Conservation (phyloP, 495 filamentous ascomycete genomes). For the Pyronema omphalodes region DNA sequence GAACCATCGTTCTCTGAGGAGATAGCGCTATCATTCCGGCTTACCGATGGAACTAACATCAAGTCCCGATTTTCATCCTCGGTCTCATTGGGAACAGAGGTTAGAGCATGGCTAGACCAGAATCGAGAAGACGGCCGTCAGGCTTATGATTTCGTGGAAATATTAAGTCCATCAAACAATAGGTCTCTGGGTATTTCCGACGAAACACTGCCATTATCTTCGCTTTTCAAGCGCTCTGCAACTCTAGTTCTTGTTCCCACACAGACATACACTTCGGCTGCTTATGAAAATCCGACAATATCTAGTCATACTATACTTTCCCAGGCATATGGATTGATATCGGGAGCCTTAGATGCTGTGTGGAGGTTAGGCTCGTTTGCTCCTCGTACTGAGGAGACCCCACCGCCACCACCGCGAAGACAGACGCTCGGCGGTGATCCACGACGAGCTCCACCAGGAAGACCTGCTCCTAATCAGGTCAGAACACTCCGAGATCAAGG, state of each 20-base stretch:
- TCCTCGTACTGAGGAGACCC: slow-evolving; percentile 7
- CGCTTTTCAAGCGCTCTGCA: slow-evolving; percentile 34
- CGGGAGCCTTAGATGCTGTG: slow-evolving; percentile 32
- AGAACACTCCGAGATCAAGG: slow-evolving; percentile 39
- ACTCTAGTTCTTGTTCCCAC: slow-evolving; percentile 69
- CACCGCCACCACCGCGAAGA: slow-evolving; percentile 2
- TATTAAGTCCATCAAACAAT: slow-evolving; percentile 62
- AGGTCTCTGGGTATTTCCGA: slow-evolving; percentile 51
- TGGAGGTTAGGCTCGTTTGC: slow-evolving; percentile 28
- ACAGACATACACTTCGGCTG: slow-evolving; percentile 36
- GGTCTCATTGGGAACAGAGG: slow-evolving; percentile 43
- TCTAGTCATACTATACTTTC: slow-evolving; percentile 24
- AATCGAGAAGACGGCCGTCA: slow-evolving; percentile 18
- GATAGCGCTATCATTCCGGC: slow-evolving; percentile 58
- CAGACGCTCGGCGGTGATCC: not conserved
- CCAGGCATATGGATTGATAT: slow-evolving; percentile 28
- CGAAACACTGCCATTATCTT: slow-evolving; percentile 54
- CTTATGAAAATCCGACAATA: slow-evolving; percentile 31
- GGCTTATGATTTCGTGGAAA: slow-evolving; percentile 70
- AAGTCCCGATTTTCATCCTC: slow-evolving; percentile 48
- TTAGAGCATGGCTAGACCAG: slow-evolving; percentile 50
- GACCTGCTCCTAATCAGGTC: slow-evolving; percentile 27
- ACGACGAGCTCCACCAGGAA: not conserved
- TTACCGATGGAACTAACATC: slow-evolving; percentile 69
- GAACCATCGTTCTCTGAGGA: slow-evolving; percentile 18